These are phyloP conservation scores for Bacidia gigantensis DNA, from an alignment of 495 filamentous ascomycete species.

Conservation along the genomic window DNA sequence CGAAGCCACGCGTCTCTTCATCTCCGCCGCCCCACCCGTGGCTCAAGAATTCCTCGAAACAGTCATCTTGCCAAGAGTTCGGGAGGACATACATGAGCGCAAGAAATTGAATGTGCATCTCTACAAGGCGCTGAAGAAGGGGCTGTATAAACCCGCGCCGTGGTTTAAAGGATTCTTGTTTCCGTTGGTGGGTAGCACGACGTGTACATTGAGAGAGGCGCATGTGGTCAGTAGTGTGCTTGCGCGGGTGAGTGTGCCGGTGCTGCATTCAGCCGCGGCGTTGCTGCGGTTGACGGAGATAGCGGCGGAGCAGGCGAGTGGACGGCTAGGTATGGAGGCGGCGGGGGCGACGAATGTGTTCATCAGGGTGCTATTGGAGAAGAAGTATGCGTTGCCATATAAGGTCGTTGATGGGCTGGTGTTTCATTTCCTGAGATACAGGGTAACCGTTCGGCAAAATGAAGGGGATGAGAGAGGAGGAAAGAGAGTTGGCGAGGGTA, in stretches of 20 bases:
- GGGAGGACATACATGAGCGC: constrained; percentile 53
- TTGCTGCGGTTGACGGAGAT: constrained; percentile 87
- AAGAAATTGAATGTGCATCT: constrained; percentile 93
- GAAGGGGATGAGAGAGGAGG: constrained; percentile 19
- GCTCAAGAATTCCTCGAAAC: constrained; percentile 69
- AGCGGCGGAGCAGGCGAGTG: constrained; percentile 63
- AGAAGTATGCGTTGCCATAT: constrained; percentile 91
- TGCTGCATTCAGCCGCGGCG: constrained; percentile 84
- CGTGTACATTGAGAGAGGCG: constrained; percentile 80
- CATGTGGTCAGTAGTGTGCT: constrained; percentile 78
- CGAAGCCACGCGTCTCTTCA: constrained; percentile 78
- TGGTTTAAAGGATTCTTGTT: constrained; percentile 97
- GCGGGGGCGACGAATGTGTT: constrained; percentile 82
- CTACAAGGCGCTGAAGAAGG: constrained; percentile 83
- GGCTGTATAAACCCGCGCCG: constrained; percentile 85
- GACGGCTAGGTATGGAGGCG: constrained; percentile 52
- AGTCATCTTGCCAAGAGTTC: constrained; percentile 73
- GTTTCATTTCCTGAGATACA: constrained; percentile 90
- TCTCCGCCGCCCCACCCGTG: constrained; percentile 60
- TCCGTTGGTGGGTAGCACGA: constrained; percentile 62
- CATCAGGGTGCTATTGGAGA: constrained; percentile 83
- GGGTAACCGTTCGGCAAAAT: constrained; percentile 27
- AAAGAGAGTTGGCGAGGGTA: not conserved
- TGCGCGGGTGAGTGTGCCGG: constrained; percentile 64
- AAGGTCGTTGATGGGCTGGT: constrained; percentile 90